phyloP scores from a whole-genome alignment of 768 basidiomycete species.

The Russula griseocarnosa region DNA sequence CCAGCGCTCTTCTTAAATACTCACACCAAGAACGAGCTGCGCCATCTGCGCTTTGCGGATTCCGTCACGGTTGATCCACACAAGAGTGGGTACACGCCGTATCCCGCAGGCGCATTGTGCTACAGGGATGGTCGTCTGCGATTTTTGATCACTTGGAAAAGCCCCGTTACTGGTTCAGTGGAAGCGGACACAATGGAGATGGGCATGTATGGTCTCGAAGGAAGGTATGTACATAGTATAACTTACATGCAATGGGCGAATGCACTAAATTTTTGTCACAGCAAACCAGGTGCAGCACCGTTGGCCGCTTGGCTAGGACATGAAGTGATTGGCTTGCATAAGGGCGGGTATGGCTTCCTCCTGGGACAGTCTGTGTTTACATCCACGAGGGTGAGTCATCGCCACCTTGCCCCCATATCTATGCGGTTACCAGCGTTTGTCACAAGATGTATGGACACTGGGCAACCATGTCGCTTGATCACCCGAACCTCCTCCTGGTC shows the following conservation, averaged over 20 bases:
- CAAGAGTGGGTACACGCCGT: conserved; percentile 43
- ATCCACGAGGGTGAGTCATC: conserved; percentile 37
- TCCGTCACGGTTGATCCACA: conserved; percentile 44
- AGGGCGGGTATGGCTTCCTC: conserved; percentile 39
- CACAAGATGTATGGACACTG: conserved; percentile 37
- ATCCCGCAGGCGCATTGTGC: conserved; percentile 43
- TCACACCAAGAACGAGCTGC: conserved; percentile 35
- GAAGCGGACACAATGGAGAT: conserved; percentile 35
- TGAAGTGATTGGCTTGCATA: conserved; percentile 40
- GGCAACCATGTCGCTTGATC: conserved; percentile 39
- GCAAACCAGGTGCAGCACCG: conserved; percentile 47
- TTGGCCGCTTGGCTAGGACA: conserved; percentile 40
- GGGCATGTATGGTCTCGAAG: conserved; percentile 47
- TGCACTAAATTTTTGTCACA: conserved; percentile 26
- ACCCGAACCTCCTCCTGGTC: conserved; percentile 38
- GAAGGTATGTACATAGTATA: conserved; percentile 34
- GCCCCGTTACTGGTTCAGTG: conserved; percentile 35
- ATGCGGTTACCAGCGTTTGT: too few relatives aligned
- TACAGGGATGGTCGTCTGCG: conserved; percentile 41
- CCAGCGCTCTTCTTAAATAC: conserved; percentile 34
- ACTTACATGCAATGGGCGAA: not conserved
- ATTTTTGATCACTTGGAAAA: conserved; percentile 40
- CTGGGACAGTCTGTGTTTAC: conserved; percentile 41
- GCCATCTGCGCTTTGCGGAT: conserved; percentile 33
- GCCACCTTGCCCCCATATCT: too few relatives aligned